Conservation (phyloP, 2,329 filamentous ascomycete species). For the Penicillium sp. region DNA sequence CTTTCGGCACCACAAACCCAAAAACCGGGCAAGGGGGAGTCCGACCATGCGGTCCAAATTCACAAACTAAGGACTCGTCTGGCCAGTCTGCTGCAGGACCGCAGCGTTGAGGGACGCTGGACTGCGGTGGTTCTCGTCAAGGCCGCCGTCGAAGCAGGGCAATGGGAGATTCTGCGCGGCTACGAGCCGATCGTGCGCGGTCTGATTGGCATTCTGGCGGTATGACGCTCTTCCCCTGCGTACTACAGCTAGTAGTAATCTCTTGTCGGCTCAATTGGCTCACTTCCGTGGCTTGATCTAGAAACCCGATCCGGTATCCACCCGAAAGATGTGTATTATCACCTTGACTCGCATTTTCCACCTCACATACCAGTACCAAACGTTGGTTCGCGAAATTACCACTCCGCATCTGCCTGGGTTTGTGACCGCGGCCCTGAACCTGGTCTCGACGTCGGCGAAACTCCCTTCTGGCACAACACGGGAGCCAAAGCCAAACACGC, state of each 20-base stretch:
- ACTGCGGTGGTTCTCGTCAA: constrained; percentile 78
- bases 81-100: constrained; percentile 75
- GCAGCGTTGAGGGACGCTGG: constrained; percentile 73
- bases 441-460: constrained; percentile 54
- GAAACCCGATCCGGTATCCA: constrained; percentile 75
- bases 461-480: constrained; percentile 37
- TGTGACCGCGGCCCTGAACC: constrained; percentile 70
- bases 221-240: constrained; percentile 38
- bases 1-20: constrained; percentile 65
- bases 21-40: constrained; percentile 61
- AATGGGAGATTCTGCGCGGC: constrained; percentile 76
- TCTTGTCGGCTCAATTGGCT: constrained; percentile 13
- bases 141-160: constrained; percentile 76
- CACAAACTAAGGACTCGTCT: constrained; percentile 82
- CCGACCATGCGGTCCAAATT: constrained; percentile 69
- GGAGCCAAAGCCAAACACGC: constrained; percentile 43
- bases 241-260: background rate
- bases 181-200: constrained; percentile 74
- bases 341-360: constrained; percentile 81
- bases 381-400: constrained; percentile 81
- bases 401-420: constrained; percentile 78
- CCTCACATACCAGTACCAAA: constrained; percentile 78
- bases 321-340: constrained; percentile 75
- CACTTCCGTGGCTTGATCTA: constrained; percentile 36
- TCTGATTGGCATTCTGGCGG: constrained; percentile 73